Conservation (phyloP, 805 yeast species). For the Kodamaea jinghongensis region DNA sequence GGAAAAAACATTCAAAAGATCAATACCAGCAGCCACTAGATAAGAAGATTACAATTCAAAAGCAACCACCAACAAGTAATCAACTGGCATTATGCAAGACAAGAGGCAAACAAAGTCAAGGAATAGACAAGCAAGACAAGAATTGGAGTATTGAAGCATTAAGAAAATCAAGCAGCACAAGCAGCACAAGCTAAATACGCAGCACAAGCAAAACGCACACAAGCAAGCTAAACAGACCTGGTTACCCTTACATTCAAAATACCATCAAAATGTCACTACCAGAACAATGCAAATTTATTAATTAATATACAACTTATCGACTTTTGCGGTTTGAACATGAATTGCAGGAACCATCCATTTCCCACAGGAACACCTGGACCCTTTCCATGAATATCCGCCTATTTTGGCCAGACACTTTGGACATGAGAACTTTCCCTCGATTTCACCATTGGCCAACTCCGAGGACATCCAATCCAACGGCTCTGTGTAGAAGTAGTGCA, state of each 20-base stretch:
- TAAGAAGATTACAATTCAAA: no score
- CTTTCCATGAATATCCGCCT: conserved; percentile 94
- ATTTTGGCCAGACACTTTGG: conserved; percentile 82
- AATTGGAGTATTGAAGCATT: no score
- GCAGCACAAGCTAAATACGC: no score
- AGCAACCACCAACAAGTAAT: no score
- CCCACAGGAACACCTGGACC: conserved; percentile 91
- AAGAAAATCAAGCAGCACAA: no score
- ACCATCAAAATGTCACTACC: no score
- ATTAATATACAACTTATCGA: conserved; percentile 44
- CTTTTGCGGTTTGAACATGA: conserved; percentile 75
- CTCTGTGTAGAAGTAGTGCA: conserved; percentile 76
- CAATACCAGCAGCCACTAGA: no score
- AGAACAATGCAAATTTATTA: conserved; percentile 7
- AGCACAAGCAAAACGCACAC: background rate
- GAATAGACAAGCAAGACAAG: no score
- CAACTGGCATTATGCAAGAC: no score
- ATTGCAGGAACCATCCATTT: conserved; percentile 94
- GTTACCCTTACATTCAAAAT: no score
- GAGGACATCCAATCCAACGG: conserved; percentile 90
- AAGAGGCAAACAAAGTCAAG: no score
- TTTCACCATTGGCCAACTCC: conserved; percentile 66
- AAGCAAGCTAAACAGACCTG: background rate
- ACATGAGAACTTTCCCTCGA: conserved; percentile 86
- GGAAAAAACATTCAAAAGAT: no score